phyloP scores from a whole-genome alignment of 2,329 filamentous ascomycete species.

The Fusarium compactum region DNA sequence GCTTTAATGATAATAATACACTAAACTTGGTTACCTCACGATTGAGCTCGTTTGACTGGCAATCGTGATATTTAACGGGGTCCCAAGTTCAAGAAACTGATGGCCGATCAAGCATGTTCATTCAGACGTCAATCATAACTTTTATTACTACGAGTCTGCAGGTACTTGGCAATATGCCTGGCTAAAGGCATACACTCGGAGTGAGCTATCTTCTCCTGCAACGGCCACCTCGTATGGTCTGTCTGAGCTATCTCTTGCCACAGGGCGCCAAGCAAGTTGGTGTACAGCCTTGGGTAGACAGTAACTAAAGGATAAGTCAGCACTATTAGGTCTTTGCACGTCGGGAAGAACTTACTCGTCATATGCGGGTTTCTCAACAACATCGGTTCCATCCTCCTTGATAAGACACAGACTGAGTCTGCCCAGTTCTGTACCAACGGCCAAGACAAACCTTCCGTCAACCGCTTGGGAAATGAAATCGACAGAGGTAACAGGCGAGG shows the following conservation, averaged over 20 bases:
- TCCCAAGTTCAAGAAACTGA: background rate
- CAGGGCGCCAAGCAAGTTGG: slow-evolving; percentile 77
- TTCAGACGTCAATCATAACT: slow-evolving; percentile 14
- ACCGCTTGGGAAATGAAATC: slow-evolving; percentile 66
- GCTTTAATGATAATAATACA: slow-evolving; percentile 43
- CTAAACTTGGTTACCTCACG: background rate
- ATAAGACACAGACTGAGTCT: slow-evolving; percentile 59
- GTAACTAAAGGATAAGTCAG: slow-evolving; percentile 45
- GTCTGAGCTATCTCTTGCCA: slow-evolving; percentile 45
- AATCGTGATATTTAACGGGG: background rate
- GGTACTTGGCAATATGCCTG: slow-evolving; percentile 43
- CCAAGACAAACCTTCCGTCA: slow-evolving; percentile 57
- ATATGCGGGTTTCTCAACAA: slow-evolving; percentile 51
- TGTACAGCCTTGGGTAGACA: slow-evolving; percentile 72
- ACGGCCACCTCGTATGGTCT: slow-evolving; percentile 60
- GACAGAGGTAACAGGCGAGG: slow-evolving; percentile 76
- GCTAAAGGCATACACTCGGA: slow-evolving; percentile 66
- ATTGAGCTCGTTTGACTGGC: background rate
- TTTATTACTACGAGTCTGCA: slow-evolving; percentile 35
- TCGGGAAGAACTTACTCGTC: slow-evolving; percentile 54
- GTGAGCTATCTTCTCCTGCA: slow-evolving; percentile 71
- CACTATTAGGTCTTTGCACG: background rate
- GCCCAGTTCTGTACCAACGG: slow-evolving; percentile 69
- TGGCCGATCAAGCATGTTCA: background rate
- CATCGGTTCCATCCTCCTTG: slow-evolving; percentile 55